phyloP scores from a whole-genome alignment of 768 basidiomycete species.

The Leccinellum luteum region DNA sequence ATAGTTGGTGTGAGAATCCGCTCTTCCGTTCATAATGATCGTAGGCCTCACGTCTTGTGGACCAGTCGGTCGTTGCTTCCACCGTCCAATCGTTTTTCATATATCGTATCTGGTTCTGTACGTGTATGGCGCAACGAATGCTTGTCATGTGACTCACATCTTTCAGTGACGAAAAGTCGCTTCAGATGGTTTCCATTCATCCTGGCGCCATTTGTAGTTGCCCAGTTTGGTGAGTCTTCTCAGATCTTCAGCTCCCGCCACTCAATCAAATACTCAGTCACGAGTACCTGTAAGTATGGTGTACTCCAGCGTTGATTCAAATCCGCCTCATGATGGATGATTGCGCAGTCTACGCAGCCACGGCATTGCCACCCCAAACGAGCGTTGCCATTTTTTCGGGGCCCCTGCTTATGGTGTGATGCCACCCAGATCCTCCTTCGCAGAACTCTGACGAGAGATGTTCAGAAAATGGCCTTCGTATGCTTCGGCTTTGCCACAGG shows the following conservation, averaged over 20 bases:
- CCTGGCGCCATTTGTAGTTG: conserved; percentile 17
- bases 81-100: conserved; percentile 27
- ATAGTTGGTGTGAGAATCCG: conserved; percentile 18
- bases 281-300: conserved; percentile 12
- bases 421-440: neutral
- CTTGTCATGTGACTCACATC: neutral
- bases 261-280: conserved; percentile 12
- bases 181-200: conserved; percentile 19
- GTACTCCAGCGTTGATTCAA: neutral
- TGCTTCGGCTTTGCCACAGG: conserved; percentile 13
- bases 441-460: conserved; percentile 1
- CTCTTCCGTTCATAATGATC: conserved; percentile 1
- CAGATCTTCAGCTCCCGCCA: neutral
- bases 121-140: neutral
- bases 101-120: conserved; percentile 24
- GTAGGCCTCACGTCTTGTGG: conserved; percentile 11
- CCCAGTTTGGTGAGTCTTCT: conserved; percentile 14
- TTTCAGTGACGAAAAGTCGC: conserved; percentile 13
- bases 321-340: conserved; percentile 3
- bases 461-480: conserved; percentile 15
- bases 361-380: conserved; percentile 13
- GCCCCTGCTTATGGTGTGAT: conserved; percentile 19
- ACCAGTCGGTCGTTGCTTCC: conserved; percentile 19
- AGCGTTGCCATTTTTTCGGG: conserved; percentile 14
- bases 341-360: conserved; percentile 16